Percentiles rank a stretch among this genome's conserved stretches.
These are phyloP conservation scores for Diospyros kaki DNA, from an alignment of 148 eudicot species.

Conservation along the genomic window DNA sequence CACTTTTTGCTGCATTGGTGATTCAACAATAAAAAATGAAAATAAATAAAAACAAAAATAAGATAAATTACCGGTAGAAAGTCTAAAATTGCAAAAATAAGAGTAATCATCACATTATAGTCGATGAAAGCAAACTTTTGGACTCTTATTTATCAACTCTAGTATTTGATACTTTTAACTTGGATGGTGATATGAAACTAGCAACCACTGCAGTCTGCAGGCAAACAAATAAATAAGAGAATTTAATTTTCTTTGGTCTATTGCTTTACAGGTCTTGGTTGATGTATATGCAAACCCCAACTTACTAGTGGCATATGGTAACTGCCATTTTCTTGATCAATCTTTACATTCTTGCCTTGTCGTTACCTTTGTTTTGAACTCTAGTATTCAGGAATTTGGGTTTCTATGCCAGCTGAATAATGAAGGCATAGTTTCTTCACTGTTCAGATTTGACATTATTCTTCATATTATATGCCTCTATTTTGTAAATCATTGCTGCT, in stretches of 20 bases:
- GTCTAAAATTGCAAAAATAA: too few relatives aligned
- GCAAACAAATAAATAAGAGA: background rate
- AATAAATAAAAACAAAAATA: too few relatives aligned
- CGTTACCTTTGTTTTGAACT: background rate
- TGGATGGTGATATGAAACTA: background rate
- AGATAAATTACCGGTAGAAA: too few relatives aligned
- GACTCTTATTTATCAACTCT: background rate
- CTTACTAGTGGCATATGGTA: slow-evolving; percentile 87
- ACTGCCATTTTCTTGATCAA: slow-evolving; percentile 13
- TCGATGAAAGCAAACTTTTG: background rate
- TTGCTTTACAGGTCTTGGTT: slow-evolving; percentile 74
- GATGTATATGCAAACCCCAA: slow-evolving; percentile 71
- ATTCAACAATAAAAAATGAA: background rate
- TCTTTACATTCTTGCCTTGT: background rate
- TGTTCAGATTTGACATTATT: background rate
- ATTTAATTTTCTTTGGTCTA: background rate
- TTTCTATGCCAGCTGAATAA: too few relatives aligned
- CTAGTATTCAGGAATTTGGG: background rate
- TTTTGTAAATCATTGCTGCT: background rate
- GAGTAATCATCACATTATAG: background rate
- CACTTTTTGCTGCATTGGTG: too few relatives aligned
- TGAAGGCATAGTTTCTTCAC: too few relatives aligned
- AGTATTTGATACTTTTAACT: background rate
- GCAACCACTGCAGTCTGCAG: background rate
- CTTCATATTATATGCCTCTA: background rate